phyloP scores from a whole-genome alignment of 306 rosid species.

The Cucurbita pepo region DNA sequence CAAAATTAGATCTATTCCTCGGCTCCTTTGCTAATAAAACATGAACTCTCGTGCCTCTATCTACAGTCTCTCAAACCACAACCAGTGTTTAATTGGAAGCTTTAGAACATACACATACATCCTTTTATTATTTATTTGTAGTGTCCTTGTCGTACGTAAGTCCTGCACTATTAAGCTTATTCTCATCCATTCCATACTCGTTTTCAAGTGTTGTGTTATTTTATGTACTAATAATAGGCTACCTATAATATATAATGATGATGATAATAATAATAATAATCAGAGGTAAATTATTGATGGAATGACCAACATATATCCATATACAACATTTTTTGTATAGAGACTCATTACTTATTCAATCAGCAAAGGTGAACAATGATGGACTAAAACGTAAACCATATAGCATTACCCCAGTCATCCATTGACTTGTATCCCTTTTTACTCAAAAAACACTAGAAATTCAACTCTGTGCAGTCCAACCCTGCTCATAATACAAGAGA shows the following conservation, averaged over 20 bases:
- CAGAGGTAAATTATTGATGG: neutral
- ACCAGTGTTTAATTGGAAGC: neutral
- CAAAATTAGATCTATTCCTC: neutral
- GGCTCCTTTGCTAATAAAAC: neutral
- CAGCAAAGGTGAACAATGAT: neutral
- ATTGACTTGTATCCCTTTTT: neutral
- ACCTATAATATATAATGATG: neutral
- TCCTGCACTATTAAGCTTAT: neutral
- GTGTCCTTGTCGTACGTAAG: neutral
- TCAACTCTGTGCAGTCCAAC: neutral
- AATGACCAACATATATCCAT: neutral
- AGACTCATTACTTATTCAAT: neutral
- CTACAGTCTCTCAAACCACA: neutral
- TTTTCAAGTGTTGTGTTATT: neutral
- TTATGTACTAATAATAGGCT: neutral
- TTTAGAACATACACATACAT: neutral
- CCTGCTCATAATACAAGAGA: neutral
- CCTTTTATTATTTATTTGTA: neutral
- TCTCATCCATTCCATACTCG: neutral
- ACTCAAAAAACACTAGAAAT: neutral
- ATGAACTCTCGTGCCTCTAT: neutral
- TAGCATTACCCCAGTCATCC: slow-evolving; percentile 8
- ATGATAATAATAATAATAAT: neutral
- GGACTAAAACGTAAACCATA: neutral
- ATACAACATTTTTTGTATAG: neutral